Evolutionary conservation across 2,329 filamentous ascomycete genomes (phyloP), one percentile per base, ranked within the genome.

Genomic region (Fusarium albosuccineum): DNA sequence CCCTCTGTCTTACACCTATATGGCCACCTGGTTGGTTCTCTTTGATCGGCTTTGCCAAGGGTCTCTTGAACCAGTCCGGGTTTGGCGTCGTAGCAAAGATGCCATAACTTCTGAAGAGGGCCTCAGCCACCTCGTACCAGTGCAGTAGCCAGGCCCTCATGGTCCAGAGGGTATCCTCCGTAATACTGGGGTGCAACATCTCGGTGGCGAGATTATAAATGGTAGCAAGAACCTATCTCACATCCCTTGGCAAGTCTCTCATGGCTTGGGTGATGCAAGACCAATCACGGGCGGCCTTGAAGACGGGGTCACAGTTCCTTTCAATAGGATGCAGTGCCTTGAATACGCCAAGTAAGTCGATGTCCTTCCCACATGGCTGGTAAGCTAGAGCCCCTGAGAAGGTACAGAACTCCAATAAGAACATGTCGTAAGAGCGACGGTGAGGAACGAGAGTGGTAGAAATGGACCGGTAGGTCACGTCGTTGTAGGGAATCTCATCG

Each of bases 221-320:
- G 42, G 50, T 71, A 29, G 75, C 68, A 26, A 78, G 72, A 33
- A 78, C 56, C 76, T 68, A 78, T 65, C 77, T 72, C 40, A 78
- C 53, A 33, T 74, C 69, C 44, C 67, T 75, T 14, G 75, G 76
- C 2, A 79, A 57, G 6, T 30, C 9, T 2, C 34, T 6, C 1
- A 27, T 16, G 6, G 69, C 60, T 52, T 79, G 77, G 3, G 70
- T 27, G 9, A 68, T 66, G 52, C 77, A 79, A 6, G 75, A 73
- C 77, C 77, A 79, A 6, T 60, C 46, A 14, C 77, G 71, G 14
- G 76, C 76, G 17, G 59, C 39, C 30, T 62, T 70, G 65, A 78
- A 77, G 13, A 74, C 1, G 10, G 29, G 36, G 46, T 79, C 74
- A 10, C 57, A 62, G 13, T 58, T 36, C 4, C 39, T 22, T 27